Evolutionary conservation across 2,329 filamentous ascomycete species (phyloP).

Genomic region (Magnaporthales sp.): DNA sequence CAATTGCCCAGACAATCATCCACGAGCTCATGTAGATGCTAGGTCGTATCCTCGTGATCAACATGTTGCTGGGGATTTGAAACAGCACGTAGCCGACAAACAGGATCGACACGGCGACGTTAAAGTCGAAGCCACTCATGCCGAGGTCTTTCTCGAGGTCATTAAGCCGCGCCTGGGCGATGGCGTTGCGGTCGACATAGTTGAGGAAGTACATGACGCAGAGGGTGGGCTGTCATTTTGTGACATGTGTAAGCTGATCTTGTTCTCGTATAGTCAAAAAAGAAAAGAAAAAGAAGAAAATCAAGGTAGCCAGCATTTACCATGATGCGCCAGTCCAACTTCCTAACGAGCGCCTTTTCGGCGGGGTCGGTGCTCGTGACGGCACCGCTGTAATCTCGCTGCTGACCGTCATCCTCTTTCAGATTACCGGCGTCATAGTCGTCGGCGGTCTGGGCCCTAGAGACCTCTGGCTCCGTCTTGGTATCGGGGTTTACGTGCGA

Average conservation of each 20-base stretch:
- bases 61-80: constrained; percentile 15
- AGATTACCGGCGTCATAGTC: neutral
- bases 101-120: constrained; percentile 22
- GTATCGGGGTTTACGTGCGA: neutral
- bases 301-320: neutral
- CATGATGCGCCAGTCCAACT: constrained; percentile 7
- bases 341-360: constrained; percentile 8
- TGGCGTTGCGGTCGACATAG: constrained; percentile 35
- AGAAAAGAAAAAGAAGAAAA: neutral
- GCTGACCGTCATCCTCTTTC: neutral
- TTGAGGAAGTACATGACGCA: constrained; percentile 53
- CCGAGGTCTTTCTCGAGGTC: constrained; percentile 32
- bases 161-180: constrained; percentile 28
- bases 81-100: constrained; percentile 21
- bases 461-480: neutral
- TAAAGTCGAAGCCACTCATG: constrained; percentile 29
- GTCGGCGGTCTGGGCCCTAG: neutral
- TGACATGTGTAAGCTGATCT: neutral
- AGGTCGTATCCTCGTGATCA: constrained; percentile 19
- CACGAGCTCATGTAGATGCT: constrained; percentile 1
- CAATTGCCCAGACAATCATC: constrained; percentile 2
- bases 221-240: constrained; percentile 2
- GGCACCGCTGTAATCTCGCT: constrained; percentile 5
- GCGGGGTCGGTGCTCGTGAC: constrained; percentile 10
- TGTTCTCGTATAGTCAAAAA: too few relatives aligned